phyloP scores from a whole-genome alignment of 129 eudicot species.

The Sambucus nigra region DNA sequence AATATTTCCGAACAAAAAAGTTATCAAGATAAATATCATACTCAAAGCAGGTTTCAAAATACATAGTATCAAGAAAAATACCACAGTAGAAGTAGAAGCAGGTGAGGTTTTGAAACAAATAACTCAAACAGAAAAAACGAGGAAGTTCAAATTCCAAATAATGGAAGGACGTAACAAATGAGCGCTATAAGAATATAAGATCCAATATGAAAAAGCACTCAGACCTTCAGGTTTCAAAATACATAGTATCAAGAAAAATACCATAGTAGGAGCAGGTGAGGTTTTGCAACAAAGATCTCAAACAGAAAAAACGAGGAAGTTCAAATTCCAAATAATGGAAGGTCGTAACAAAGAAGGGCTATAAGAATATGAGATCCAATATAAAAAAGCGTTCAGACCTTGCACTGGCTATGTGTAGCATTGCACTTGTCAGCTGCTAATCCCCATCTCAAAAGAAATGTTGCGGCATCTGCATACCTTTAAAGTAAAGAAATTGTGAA shows the following conservation, averaged over 20 bases:
- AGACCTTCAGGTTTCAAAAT: conserved; percentile 47
- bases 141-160: too few relatives aligned
- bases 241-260: too few relatives aligned
- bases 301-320: conserved; percentile 1
- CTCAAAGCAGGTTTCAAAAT: too few relatives aligned
- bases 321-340: not conserved
- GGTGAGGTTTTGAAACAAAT: not conserved
- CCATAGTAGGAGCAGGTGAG: not conserved
- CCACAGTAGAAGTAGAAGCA: not conserved
- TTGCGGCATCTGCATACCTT: conserved; percentile 87
- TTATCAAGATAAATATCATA: too few relatives aligned
- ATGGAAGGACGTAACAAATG: not conserved
- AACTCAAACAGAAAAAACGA: conserved; percentile 4
- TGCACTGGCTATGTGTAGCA: conserved; percentile 93
- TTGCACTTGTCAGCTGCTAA: conserved; percentile 76
- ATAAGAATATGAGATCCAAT: conserved; percentile 5
- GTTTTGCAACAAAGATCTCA: not conserved
- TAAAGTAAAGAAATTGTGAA: conserved; percentile 4
- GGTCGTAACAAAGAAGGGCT: not conserved
- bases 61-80: too few relatives aligned
- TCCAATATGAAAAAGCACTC: not conserved
- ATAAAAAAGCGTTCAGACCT: conserved; percentile 30
- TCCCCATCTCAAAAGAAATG: conserved; percentile 67
- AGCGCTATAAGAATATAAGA: conserved; percentile 7
- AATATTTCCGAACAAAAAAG: too few relatives aligned